Evolutionary conservation across 148 eudicot species (phyloP), one percentile per base, ranked within the genome.

Genomic region (Vaccinium darrowii): DNA sequence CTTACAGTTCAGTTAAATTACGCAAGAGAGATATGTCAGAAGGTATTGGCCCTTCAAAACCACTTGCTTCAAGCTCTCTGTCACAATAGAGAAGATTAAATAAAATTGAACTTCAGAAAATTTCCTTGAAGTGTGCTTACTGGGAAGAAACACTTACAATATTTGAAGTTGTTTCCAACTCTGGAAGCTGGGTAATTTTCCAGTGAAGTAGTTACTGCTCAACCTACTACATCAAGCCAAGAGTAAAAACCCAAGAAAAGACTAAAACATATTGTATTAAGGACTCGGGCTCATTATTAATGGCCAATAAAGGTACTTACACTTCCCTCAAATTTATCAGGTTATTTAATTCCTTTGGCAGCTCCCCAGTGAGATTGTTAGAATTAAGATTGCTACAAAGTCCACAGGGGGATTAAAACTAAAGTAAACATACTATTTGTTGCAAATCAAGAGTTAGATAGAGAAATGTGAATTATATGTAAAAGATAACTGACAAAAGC

Each of bases 41-140:
- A 75, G 94, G 97, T 86, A 94, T 88, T 49, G 97, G 95, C 79
- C 97, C 97, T 79, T 87, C 86, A 76, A 94, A 89, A 71, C 97
- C 97, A 81, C 92, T 89, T 54, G 87, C 97, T 86, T 89, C 89
- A 53, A 94, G 85, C 88, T 92, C 94, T 82, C 95, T 94, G 88
- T 80, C 18, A 85, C 12, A 82, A 14, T 73, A 60, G 2, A 63
- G 51, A 12, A 33, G 18, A 83, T 3, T 36, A 57, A 50, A 0
- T 11, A 82, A 14, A 50, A 23, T 60, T 11, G 21, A 53, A 76
- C 11, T 7, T 5, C 27, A 56, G 69, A 65, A 3, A 67, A 9
- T 56, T 85, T 19, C 60, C 30, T 33, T 43, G 18, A 14, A 81
- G 23, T n/a, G 30, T 33, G 47, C 39, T 19, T 54, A 43, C 12